Evolutionary conservation across 1,284 basidiomycete genomes (phyloP).

Genomic region (Ustilago shanxiensis): DNA sequence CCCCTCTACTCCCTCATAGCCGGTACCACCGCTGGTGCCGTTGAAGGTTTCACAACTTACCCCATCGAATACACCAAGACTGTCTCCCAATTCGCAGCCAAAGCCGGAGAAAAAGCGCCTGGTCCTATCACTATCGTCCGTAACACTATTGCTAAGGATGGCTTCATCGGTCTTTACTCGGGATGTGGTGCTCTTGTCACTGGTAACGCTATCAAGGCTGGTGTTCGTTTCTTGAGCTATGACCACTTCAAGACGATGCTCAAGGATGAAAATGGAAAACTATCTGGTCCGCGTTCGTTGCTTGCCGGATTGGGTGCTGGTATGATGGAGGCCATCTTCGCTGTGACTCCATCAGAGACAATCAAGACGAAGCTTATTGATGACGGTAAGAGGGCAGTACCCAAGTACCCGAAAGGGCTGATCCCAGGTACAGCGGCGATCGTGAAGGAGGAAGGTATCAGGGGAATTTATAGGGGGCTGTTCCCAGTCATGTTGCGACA

Average conservation of each 20-base stretch:
- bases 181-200: conserved; percentile 65
- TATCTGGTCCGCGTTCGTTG: conserved; percentile 41
- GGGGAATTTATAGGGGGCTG: conserved; percentile 88
- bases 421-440: conserved; percentile 87
- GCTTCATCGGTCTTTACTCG: conserved; percentile 69
- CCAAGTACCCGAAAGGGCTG: conserved; percentile 84
- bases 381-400: conserved; percentile 85
- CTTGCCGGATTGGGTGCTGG: conserved; percentile 92
- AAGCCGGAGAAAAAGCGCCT: conserved; percentile 64
- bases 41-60: conserved; percentile 84
- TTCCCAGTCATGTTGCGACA: conserved; percentile 98
- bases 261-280: conserved; percentile 75
- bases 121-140: conserved; percentile 69
- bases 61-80: conserved; percentile 92
- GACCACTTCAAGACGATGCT: conserved; percentile 90
- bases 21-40: conserved; percentile 91
- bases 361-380: conserved; percentile 99
- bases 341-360: conserved; percentile 96
- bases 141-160: conserved; percentile 67
- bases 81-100: conserved; percentile 73
- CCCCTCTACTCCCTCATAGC: conserved; percentile 73
- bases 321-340: conserved; percentile 91
- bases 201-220: conserved; percentile 66
- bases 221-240: conserved; percentile 91
- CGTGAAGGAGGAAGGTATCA: conserved; percentile 82